phyloP scores from a whole-genome alignment of 2,329 filamentous ascomycete species.

The Hypoxylon sp. region DNA sequence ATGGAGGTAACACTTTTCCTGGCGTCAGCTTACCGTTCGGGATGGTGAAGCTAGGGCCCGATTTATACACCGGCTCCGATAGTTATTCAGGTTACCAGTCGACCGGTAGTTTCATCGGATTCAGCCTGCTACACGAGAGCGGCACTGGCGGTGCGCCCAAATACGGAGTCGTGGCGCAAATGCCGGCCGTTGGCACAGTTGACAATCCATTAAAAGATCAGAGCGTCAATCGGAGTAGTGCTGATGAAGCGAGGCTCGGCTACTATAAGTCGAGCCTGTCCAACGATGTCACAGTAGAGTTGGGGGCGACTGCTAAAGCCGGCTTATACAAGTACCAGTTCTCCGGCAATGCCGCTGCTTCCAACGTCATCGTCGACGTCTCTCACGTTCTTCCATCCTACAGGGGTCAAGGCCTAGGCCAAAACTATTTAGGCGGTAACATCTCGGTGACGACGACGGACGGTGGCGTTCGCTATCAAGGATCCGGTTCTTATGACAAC shows the following conservation, averaged over 20 bases:
- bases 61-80: slow-evolving; percentile 62
- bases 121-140: slow-evolving; percentile 74
- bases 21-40: slow-evolving; percentile 62
- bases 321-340: slow-evolving; percentile 74
- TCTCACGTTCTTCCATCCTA: slow-evolving; percentile 75
- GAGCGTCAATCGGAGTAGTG: slow-evolving; percentile 64
- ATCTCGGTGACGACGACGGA: slow-evolving; percentile 64
- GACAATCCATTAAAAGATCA: slow-evolving; percentile 67
- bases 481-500: slow-evolving; percentile 72
- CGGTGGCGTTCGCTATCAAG: slow-evolving; percentile 63
- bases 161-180: slow-evolving; percentile 74
- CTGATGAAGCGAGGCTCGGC: slow-evolving; percentile 68
- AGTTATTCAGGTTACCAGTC: slow-evolving; percentile 66
- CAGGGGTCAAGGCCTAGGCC: slow-evolving; percentile 70
- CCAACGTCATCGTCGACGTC: slow-evolving; percentile 71
- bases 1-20: slow-evolving; percentile 64
- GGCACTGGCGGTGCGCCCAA: slow-evolving; percentile 78
- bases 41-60: slow-evolving; percentile 64
- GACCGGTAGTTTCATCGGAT: slow-evolving; percentile 67
- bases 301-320: slow-evolving; percentile 67
- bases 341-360: slow-evolving; percentile 54
- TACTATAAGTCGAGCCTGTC: slow-evolving; percentile 70
- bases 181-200: slow-evolving; percentile 65
- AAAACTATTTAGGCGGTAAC: slow-evolving; percentile 71
- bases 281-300: slow-evolving; percentile 67